Conservation (phyloP, 768 basidiomycete genomes). For the Mycena amicta region DNA sequence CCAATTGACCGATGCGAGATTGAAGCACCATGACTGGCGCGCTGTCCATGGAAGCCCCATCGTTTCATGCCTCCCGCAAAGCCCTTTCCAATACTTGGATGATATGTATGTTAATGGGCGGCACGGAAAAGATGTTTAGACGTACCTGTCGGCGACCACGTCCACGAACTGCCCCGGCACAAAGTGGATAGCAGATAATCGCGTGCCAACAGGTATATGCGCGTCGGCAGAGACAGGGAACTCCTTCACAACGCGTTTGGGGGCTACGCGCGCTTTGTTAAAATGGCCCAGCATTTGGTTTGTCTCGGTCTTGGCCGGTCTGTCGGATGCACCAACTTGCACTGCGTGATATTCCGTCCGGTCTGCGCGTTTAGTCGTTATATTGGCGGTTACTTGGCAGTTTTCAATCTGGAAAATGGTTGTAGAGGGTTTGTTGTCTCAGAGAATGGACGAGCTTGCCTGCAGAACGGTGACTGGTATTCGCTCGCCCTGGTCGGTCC, state of each 20-base stretch:
- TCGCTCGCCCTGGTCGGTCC: slow-evolving; percentile 86
- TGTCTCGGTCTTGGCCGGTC: slow-evolving; percentile 69
- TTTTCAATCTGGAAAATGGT: slow-evolving; percentile 67
- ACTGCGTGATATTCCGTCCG: slow-evolving; percentile 86
- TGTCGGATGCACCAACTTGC: slow-evolving; percentile 86
- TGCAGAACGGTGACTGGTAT: slow-evolving; percentile 94
- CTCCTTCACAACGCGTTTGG: slow-evolving; percentile 85
- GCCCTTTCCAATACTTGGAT: slow-evolving; percentile 87
- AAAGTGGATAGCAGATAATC: slow-evolving; percentile 88
- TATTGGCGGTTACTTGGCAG: slow-evolving; percentile 86
- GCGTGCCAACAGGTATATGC: slow-evolving; percentile 86
- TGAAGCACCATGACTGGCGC: slow-evolving; percentile 95
- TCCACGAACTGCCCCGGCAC: slow-evolving; percentile 97
- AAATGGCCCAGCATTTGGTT: slow-evolving; percentile 90
- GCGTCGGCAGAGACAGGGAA: slow-evolving; percentile 90
- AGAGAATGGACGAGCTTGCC: slow-evolving; percentile 50
- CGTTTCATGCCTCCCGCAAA: slow-evolving; percentile 98
- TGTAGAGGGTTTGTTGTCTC: background rate
- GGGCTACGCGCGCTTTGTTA: slow-evolving; percentile 73
- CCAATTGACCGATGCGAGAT: slow-evolving; percentile 91
- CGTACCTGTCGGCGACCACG: slow-evolving; percentile 26
- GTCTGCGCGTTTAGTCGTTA: slow-evolving; percentile 64
- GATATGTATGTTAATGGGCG: background rate
- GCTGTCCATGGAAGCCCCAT: slow-evolving; percentile 89
- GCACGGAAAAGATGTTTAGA: background rate